A percentile compares a stretch with the other conserved stretches of the same genome.
These are phyloP conservation scores for Jackrogersella multiformis DNA, from an alignment of 495 filamentous ascomycete genomes.

Conservation along the genomic window DNA sequence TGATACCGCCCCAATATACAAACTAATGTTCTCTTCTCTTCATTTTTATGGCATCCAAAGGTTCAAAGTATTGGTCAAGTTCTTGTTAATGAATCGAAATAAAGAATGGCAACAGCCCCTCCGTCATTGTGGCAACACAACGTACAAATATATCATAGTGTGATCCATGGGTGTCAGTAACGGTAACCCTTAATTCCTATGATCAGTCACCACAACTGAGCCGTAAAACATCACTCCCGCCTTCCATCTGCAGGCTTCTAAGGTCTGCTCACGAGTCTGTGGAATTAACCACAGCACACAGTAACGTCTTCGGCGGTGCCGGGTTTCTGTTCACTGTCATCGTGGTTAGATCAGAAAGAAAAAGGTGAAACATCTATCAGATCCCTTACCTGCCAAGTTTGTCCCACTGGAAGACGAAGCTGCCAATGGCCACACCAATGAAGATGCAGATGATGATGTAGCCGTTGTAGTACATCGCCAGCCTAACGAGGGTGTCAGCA, in stretches of 20 bases:
- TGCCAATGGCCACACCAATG: conserved; percentile 67
- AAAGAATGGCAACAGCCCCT: background rate
- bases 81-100: background rate
- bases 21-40: no score
- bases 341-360: conserved; percentile 4
- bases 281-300: conserved; percentile 29
- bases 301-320: conserved; percentile 22
- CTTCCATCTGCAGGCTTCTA: background rate
- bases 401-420: conserved; percentile 69
- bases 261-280: background rate
- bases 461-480: conserved; percentile 69
- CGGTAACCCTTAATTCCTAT: background rate
- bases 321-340: conserved; percentile 15
- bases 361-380: background rate
- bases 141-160: background rate
- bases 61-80: no score
- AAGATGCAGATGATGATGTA: conserved; percentile 70
- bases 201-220: background rate
- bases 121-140: background rate
- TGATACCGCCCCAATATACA: no score
- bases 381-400: conserved; percentile 41
- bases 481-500: conserved; percentile 5
- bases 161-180: background rate
- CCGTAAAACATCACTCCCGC: background rate
- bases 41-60: no score